phyloP scores from a whole-genome alignment of 73 alveolate species.

The Paramecium caudatum region DNA sequence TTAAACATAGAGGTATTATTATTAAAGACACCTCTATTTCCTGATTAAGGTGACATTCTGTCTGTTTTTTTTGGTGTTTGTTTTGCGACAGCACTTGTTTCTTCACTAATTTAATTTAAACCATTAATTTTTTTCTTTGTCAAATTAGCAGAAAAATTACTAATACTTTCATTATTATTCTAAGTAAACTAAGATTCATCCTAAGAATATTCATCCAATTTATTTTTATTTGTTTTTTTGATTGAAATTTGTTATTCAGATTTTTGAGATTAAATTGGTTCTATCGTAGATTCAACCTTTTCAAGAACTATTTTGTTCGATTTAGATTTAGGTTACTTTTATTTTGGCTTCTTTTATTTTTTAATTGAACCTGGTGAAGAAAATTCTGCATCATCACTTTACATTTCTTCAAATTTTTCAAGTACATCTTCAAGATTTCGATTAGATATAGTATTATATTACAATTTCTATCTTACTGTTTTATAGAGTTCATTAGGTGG shows the following conservation, averaged over 20 bases:
- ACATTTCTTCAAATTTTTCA: constrained; percentile 30
- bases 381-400: constrained; percentile 30
- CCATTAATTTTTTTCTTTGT: background rate
- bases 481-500: constrained; percentile 64
- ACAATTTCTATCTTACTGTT: constrained; percentile 8
- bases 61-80: constrained; percentile 17
- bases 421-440: constrained; percentile 11
- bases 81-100: background rate
- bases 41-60: background rate
- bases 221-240: background rate
- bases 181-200: constrained; percentile 13
- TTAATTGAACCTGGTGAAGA: constrained; percentile 22
- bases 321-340: constrained; percentile 7
- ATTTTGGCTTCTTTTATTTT: background rate
- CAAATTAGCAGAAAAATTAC: background rate
- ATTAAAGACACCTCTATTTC: background rate
- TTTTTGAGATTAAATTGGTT: background rate
- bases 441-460: background rate
- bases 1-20: background rate
- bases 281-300: background rate
- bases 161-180: background rate
- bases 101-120: constrained; percentile 44
- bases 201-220: background rate
- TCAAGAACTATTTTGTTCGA: constrained; percentile 5
- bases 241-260: background rate